Base-by-base conservation (phyloP, 306 rosid genomes). In the Nissolia schottii region DNA sequence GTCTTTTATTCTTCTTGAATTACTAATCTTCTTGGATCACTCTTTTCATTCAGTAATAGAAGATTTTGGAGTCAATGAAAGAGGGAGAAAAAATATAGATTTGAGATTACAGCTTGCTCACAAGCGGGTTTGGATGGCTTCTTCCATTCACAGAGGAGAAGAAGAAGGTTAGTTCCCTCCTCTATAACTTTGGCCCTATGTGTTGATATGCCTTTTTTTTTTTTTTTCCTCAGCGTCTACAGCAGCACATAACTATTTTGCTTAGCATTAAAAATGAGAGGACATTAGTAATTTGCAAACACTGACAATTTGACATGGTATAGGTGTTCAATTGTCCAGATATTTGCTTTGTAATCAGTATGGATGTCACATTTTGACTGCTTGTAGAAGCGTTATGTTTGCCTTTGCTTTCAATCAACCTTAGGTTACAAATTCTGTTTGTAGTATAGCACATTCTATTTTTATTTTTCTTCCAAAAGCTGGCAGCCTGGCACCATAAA, bases 91-190 rank as follows among this genome's bases (percentile, higher is more conserved):
- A 74, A 81, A 25, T 43, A 57, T 85, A 65, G 91, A 89, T 67
- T 71, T 93, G 73, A 83, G 75, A 54, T 66, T 32, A 57, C 82
- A 87, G 24, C 81, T 88, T 76, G 80, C 87, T 54, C 77, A 71
- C 68, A 86, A 85, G 84, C 81, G 64, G 81, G 90, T 90, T 78
- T 93, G 97, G 98, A 86, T 93, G 98, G 97, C 94, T 77, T 86
- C 97, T 64, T 93, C 98, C 46, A 86, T 93, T 83, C 98, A 93
- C 70, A 84, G 78, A 82, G 94, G 96, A 27, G 97, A 93, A 82
- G 98, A 93, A 82, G 89, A 91, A 89, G 87, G 98, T 91, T 16
- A 77, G 82, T 87, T 46, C 70, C 73, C 12, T 74, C 58, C 68
- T 19, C 70, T 57, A 18, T 70, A 46, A 69, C 79, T 77, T 59